Percentiles rank a stretch among this genome's conserved stretches.
Conservation (phyloP, 495 filamentous ascomycete species). For the Sphaerosporella brunnea region DNA sequence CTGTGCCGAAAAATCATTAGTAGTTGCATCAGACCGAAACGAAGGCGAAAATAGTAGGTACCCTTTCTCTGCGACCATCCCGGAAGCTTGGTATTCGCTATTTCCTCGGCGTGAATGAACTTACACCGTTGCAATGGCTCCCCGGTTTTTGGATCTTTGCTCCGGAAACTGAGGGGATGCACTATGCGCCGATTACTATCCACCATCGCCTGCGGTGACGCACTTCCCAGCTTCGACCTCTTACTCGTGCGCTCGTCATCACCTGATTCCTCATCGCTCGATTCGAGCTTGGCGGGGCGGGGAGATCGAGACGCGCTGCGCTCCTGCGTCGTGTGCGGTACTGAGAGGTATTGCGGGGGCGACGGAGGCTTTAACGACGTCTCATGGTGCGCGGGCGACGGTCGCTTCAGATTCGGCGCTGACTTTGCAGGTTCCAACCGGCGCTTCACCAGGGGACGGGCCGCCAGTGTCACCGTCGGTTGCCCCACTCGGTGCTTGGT, state of each 20-base stretch:
- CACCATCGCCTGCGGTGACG: slow-evolving; percentile 1
- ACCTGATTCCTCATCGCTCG: slow-evolving; percentile 10
- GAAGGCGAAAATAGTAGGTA: slow-evolving; percentile 43
- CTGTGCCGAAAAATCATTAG: background rate
- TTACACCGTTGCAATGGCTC: background rate
- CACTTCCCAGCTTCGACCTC: slow-evolving; percentile 16
- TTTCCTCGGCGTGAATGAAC: slow-evolving; percentile 23
- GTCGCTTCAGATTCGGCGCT: slow-evolving; percentile 7
- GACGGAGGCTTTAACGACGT: background rate
- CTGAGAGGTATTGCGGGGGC: background rate
- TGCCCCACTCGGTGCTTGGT: no score
- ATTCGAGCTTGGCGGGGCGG: background rate
- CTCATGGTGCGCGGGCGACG: background rate
- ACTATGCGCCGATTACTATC: slow-evolving; percentile 10
- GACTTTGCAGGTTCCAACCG: background rate
- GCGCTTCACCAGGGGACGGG: background rate
- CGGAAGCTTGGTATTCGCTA: slow-evolving; percentile 17
- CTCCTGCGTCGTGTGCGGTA: background rate
- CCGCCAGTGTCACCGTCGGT: slow-evolving; percentile 15
- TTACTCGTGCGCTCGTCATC: slow-evolving; percentile 13
- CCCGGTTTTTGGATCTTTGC: slow-evolving; percentile 9
- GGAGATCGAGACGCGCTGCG: background rate
- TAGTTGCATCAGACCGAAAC: background rate
- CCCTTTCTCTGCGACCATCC: slow-evolving; percentile 14
- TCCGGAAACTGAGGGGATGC: slow-evolving; percentile 23